Conservation (phyloP, 2,329 filamentous ascomycete genomes). For the Xylaria polymorpha region DNA sequence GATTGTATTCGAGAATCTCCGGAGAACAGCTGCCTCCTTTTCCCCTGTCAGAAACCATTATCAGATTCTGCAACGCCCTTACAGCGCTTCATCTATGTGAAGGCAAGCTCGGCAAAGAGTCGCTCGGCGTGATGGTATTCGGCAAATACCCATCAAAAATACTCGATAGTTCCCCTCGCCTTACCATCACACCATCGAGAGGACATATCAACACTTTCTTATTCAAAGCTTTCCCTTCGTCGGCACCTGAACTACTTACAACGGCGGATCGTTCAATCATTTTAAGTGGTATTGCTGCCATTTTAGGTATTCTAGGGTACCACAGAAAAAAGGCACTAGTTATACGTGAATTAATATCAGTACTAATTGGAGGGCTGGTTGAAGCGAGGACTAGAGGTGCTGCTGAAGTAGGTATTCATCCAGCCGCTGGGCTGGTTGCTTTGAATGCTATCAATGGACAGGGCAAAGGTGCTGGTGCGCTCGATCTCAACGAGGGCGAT, state of each 20-base stretch:
- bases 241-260: conserved; percentile 73
- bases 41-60: conserved; percentile 76
- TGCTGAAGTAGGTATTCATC: conserved; percentile 95
- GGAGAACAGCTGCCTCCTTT: conserved; percentile 77
- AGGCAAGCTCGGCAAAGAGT: conserved; percentile 70
- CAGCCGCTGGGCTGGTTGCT: conserved; percentile 85
- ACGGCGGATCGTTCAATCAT: conserved; percentile 82
- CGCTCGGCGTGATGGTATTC: conserved; percentile 73
- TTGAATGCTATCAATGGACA: conserved; percentile 68
- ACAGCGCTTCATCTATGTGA: conserved; percentile 73
- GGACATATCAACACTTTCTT: conserved; percentile 73
- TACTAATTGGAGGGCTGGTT: conserved; percentile 84
- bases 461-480: conserved; percentile 62
- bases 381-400: conserved; percentile 93
- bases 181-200: conserved; percentile 67
- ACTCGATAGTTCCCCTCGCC: conserved; percentile 64
- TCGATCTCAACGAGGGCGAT: conserved; percentile 73
- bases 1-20: conserved; percentile 76
- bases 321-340: conserved; percentile 93
- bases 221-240: conserved; percentile 77
- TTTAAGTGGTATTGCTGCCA: conserved; percentile 85
- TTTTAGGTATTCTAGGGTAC: conserved; percentile 82
- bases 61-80: conserved; percentile 78
- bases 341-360: conserved; percentile 83
- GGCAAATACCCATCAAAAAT: conserved; percentile 66